Evolutionary conservation across 2,329 filamentous ascomycete genomes (phyloP), one percentile per base, ranked within the genome.

Genomic region (Paradendryphiella salina): DNA sequence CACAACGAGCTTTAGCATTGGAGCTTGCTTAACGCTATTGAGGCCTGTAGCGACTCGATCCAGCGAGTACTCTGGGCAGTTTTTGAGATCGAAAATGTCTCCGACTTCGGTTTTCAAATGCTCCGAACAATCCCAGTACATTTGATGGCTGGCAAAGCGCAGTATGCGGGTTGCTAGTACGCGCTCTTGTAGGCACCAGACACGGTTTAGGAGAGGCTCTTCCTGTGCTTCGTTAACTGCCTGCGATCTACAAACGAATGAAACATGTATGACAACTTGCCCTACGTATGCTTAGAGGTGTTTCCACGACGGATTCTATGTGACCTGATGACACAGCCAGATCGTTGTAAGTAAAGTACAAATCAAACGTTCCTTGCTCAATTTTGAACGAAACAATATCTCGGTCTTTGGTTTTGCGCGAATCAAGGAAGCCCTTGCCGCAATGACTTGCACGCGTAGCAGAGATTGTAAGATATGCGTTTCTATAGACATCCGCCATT

Each of bases 61-160:
- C 15, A 41, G 1, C 3, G 38, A 41, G 8, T 29, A 21, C 26
- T 41, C 10, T 3, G 31, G 8, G 33, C 15, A 39, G 13, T n/a
- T 6, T 34, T 34, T 39, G n/a, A 23, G 17, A 3, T 47, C 11
- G 6, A 18, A 14, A 1, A 8, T 39, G 21, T 34, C n/a, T 9
- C 33, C 38, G 17, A 23, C 32, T 29, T 52, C 38, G 11, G 21
- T 13, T 11, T 42, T 13, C 20, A 42, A 26, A 15, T 38, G 38
- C n/a, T 44, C 44, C 6, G 26, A 13, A 31, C 51, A 54, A 17
- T 54, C 51, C 46, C 46, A 54, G 46, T 50, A 46, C 51, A 54
- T 54, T 17, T 54, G 51, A 11, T 50, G 31, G 26, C 28, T 46
- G 10, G 46, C 46, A 15, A 46, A 50, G 21, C 50, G 46, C 4